A percentile compares a stretch with the other conserved stretches of the same genome.
Conservation (phyloP, 2,329 filamentous ascomycete genomes). For the Colletotrichum trifolii region DNA sequence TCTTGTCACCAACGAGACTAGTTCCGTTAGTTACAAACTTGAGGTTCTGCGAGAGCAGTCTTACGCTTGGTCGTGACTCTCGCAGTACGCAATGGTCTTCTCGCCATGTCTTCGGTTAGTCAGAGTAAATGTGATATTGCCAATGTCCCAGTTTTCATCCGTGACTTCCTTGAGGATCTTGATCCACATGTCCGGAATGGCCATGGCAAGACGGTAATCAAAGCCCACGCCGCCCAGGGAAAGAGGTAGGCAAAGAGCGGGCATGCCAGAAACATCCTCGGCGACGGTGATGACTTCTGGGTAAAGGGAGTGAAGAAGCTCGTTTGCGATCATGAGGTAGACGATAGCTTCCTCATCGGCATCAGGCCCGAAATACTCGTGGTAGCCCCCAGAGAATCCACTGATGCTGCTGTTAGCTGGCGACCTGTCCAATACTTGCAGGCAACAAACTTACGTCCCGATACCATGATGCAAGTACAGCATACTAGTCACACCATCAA, state of each 20-base stretch:
- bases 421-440: too few relatives aligned
- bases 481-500: constrained; percentile 99
- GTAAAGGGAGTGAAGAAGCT: constrained; percentile 92
- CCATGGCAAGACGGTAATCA: constrained; percentile 97
- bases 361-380: constrained; percentile 91
- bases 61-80: constrained; percentile 97
- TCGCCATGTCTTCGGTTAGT: constrained; percentile 95
- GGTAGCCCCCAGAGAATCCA: constrained; percentile 96
- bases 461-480: constrained; percentile 96
- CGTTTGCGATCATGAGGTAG: constrained; percentile 96
- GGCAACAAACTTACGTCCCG: constrained; percentile 76
- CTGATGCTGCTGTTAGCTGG: constrained; percentile 56
- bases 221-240: constrained; percentile 93
- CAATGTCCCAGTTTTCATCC: constrained; percentile 93
- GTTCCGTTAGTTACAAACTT: not conserved
- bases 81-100: constrained; percentile 97
- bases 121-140: constrained; percentile 84
- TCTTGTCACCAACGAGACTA: constrained; percentile 95
- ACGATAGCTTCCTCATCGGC: constrained; percentile 95
- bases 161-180: constrained; percentile 95
- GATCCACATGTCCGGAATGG: constrained; percentile 98
- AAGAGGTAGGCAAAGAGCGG: constrained; percentile 88
- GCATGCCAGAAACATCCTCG: constrained; percentile 98
- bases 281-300: constrained; percentile 91
- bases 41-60: constrained; percentile 48